Evolutionary conservation across 2,329 filamentous ascomycete genomes (phyloP).

Genomic region (Ophiostoma perfectum): DNA sequence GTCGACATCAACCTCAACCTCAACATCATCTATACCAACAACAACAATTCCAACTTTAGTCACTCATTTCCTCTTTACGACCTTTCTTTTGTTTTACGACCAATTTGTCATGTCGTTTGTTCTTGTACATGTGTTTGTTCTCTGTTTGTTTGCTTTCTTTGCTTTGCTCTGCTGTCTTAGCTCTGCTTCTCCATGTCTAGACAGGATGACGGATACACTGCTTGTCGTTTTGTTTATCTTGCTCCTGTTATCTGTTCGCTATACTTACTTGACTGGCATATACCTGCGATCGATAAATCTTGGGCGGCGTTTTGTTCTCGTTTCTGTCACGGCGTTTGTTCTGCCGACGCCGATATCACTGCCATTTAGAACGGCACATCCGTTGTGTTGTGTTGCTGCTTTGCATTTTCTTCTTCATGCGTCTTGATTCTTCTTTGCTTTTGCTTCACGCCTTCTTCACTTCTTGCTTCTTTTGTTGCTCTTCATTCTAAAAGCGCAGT

Average conservation of each 20-base stretch:
- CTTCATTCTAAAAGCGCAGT: too few relatives aligned
- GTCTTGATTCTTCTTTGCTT: neutral
- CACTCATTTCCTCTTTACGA: constrained; percentile 20
- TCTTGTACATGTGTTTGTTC: neutral
- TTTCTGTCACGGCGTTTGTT: too few relatives aligned
- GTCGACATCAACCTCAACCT: neutral
- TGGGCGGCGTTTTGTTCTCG: neutral
- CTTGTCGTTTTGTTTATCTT: neutral
- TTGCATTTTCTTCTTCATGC: too few relatives aligned
- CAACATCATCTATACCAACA: neutral
- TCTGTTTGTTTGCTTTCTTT: neutral
- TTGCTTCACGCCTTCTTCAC: neutral
- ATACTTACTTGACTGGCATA: neutral
- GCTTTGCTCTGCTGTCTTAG: too few relatives aligned
- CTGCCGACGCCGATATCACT: too few relatives aligned
- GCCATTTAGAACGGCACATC: too few relatives aligned
- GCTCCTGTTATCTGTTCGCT: neutral
- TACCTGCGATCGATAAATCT: neutral
- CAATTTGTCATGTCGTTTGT: constrained; percentile 4
- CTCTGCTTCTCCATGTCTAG: too few relatives aligned
- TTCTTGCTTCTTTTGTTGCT: too few relatives aligned
- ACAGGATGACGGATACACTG: neutral
- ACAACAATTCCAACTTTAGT: constrained; percentile 19
- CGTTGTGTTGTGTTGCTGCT: too few relatives aligned
- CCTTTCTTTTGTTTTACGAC: constrained; percentile 13